phyloP scores from a whole-genome alignment of 176 grass and related monocot genomes.

The Phyllostachys edulis region DNA sequence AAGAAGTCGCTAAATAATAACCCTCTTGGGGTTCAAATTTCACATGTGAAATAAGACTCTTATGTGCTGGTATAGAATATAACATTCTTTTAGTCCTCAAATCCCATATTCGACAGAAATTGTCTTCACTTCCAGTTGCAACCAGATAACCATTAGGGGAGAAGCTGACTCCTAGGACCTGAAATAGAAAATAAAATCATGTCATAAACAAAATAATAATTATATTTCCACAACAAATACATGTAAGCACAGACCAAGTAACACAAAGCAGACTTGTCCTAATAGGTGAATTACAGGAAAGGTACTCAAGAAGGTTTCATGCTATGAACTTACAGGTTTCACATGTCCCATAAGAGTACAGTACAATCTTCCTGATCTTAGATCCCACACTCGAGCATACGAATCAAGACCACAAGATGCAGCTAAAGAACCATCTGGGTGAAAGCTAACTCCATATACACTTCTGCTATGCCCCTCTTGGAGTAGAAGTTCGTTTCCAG shows the following conservation, averaged over 20 bases:
- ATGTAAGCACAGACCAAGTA: background rate
- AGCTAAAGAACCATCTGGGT: conserved; percentile 90
- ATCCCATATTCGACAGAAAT: conserved; percentile 96
- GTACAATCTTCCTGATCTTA: conserved; percentile 87
- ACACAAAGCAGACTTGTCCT: background rate
- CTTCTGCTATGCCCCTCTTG: conserved; percentile 97
- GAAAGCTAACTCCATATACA: conserved; percentile 87
- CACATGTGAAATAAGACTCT: conserved; percentile 82
- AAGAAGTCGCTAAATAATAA: conserved; percentile 81
- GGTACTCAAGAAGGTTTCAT: background rate
- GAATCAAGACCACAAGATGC: conserved; percentile 88
- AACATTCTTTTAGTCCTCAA: conserved; percentile 73
- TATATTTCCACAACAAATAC: background rate
- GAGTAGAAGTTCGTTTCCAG: conserved; percentile 80
- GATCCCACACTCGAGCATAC: conserved; percentile 88
- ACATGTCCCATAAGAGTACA: conserved; percentile 82
- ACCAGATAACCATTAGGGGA: conserved; percentile 89
- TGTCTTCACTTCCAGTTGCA: conserved; percentile 91
- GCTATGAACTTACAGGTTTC: conserved; percentile 70
- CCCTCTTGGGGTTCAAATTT: conserved; percentile 98
- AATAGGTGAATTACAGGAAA: background rate
- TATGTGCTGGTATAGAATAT: conserved; percentile 97
- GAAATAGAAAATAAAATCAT: conserved; percentile 39
- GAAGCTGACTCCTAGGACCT: conserved; percentile 85
- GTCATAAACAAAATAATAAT: background rate